A percentile compares a stretch with the other conserved stretches of the same genome.
phyloP scores from a whole-genome alignment of 2,329 filamentous ascomycete genomes.

The Reticulascus tulasneorum region DNA sequence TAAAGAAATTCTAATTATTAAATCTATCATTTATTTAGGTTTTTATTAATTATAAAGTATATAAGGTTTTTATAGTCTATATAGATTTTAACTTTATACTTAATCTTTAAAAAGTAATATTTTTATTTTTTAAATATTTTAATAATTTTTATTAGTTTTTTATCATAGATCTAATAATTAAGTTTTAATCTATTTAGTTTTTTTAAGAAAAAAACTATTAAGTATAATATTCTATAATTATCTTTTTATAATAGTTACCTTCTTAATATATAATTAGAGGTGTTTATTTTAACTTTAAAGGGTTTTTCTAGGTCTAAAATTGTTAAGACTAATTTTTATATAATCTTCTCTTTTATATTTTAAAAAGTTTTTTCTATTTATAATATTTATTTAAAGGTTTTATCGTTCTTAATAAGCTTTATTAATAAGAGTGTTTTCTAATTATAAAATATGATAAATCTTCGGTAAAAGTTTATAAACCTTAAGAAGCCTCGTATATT shows the following conservation, averaged over 20 bases:
- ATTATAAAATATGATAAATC: background rate
- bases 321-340: background rate
- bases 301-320: too few species aligned
- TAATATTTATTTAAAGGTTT: constrained; percentile 1
- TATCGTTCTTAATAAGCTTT: background rate
- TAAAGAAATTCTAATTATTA: background rate
- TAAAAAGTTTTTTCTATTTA: background rate
- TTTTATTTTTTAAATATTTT: too few species aligned
- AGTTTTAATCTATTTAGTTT: too few species aligned
- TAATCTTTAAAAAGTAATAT: too few species aligned
- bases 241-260: background rate
- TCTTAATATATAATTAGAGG: too few species aligned
- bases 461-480: background rate
- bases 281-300: too few species aligned
- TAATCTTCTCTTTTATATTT: background rate
- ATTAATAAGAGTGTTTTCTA: background rate
- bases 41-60: background rate
- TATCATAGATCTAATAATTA: too few species aligned
- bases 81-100: too few species aligned
- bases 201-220: background rate
- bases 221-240: background rate
- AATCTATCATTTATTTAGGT: background rate
- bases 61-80: too few species aligned
- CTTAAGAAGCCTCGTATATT: background rate
- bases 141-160: too few species aligned